Evolutionary conservation across 257 asterid species (phyloP).

Genomic region (Rehmannia glutinosa): DNA sequence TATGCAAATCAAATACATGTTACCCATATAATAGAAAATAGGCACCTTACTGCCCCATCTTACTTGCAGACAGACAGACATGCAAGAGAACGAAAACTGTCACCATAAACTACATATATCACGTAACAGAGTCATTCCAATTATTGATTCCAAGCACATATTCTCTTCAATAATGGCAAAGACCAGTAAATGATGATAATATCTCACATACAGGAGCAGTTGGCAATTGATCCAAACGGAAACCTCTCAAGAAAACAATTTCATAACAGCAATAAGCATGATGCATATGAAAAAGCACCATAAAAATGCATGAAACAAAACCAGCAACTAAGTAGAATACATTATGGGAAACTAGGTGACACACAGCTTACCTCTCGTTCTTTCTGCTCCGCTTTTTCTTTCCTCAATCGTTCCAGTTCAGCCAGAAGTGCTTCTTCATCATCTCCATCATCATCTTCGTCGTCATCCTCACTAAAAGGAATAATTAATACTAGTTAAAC

Average conservation of each 20-base stretch:
- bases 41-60: not conserved
- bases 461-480: constrained; percentile 31
- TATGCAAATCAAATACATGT: not conserved
- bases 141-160: not conserved
- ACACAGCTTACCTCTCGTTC: constrained; percentile 56
- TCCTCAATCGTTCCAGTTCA: constrained; percentile 86
- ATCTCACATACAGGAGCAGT: not conserved
- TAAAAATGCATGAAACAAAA: not conserved
- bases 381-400: constrained; percentile 87
- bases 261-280: too few relatives aligned
- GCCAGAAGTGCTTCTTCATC: constrained; percentile 91
- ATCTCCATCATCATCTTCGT: constrained; percentile 64
- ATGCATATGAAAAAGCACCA: not conserved
- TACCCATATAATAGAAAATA: not conserved
- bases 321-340: not conserved
- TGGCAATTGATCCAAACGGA: too few relatives aligned
- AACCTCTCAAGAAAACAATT: too few relatives aligned
- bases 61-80: not conserved
- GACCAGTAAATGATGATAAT: not conserved
- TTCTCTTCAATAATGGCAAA: not conserved
- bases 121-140: not conserved
- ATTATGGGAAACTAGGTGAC: not conserved
- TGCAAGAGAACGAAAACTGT: not conserved
- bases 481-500: not conserved
- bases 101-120: not conserved